These are phyloP conservation scores for Neonectria hederae DNA, from an alignment of 2,329 filamentous ascomycete species.

Conservation along the genomic window DNA sequence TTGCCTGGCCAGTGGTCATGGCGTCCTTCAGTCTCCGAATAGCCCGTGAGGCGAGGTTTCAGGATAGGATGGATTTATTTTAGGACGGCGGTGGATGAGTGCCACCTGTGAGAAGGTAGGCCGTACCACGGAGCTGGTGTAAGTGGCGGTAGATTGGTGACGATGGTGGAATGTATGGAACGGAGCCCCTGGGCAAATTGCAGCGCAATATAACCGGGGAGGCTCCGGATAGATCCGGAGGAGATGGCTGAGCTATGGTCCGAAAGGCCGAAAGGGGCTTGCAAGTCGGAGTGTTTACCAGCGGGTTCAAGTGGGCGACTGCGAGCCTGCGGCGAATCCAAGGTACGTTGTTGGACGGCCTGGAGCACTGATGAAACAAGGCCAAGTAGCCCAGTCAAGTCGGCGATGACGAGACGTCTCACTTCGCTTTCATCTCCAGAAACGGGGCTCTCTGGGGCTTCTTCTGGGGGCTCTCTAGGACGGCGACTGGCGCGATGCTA, in stretches of 20 bases:
- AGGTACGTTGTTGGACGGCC: conserved; percentile 3
- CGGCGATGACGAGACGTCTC: conserved; percentile 41
- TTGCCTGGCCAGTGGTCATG: conserved; percentile 27
- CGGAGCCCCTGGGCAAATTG: neutral
- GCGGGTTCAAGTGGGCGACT: conserved; percentile 2
- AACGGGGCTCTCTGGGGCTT: conserved; percentile 5
- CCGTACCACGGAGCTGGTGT: neutral
- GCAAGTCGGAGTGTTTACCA: neutral
- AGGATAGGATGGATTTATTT: neutral
- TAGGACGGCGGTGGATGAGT: neutral
- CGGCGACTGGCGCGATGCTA: neutral
- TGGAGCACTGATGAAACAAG: conserved; percentile 36
- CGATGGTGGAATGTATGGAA: no score
- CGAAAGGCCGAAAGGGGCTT: neutral
- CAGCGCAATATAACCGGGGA: neutral
- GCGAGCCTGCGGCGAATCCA: conserved; percentile 14
- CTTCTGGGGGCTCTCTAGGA: neutral
- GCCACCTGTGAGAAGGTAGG: neutral
- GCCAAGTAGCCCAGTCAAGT: conserved; percentile 4
- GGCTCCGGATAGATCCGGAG: neutral
- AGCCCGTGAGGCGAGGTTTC: conserved; percentile 28
- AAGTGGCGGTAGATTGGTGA: neutral
- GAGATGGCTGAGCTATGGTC: neutral
- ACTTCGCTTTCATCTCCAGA: conserved; percentile 15
- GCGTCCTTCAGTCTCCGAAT: conserved; percentile 28